These are phyloP conservation scores for Irpex sp. DNA, from an alignment of 1,284 basidiomycete genomes.

Conservation along the genomic window DNA sequence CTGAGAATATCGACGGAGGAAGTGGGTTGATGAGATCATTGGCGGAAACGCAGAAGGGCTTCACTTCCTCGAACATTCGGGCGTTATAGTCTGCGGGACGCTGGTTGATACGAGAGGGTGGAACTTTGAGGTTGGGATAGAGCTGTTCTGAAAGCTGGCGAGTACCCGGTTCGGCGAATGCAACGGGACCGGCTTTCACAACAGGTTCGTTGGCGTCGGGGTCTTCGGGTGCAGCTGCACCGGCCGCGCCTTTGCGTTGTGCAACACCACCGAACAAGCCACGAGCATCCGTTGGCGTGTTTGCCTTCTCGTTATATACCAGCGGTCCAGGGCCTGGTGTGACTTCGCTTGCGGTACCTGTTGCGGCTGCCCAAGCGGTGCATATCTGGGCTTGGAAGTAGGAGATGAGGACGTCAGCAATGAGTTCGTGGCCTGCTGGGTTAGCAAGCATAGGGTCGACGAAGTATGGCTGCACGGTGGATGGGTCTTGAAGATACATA, in stretches of 20 bases:
- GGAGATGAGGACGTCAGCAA: conserved; percentile 81
- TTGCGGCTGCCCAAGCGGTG: conserved; percentile 74
- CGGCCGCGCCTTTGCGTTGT: conserved; percentile 52
- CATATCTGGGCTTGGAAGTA: conserved; percentile 90
- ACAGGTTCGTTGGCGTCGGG: conserved; percentile 17
- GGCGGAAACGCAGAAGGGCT: conserved; percentile 87
- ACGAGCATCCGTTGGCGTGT: conserved; percentile 39
- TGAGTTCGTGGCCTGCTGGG: conserved; percentile 73
- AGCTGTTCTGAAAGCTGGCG: conserved; percentile 19
- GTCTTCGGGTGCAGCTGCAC: conserved; percentile 23
- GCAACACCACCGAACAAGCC: conserved; percentile 75
- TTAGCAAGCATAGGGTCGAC: conserved; percentile 84
- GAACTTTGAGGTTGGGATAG: conserved; percentile 51
- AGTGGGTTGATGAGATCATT: conserved; percentile 95
- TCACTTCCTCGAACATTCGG: conserved; percentile 75
- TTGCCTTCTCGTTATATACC: conserved; percentile 25
- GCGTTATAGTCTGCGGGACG: conserved; percentile 51
- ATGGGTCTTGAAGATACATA: conserved; percentile 75
- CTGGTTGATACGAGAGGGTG: conserved; percentile 70
- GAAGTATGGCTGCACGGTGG: conserved; percentile 70
- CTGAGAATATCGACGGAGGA: conserved; percentile 84
- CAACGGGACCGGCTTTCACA: conserved; percentile 18
- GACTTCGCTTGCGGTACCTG: conserved; percentile 61
- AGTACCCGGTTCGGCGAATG: conserved; percentile 17
- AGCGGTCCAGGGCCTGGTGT: conserved; percentile 41